A percentile compares a stretch with the other conserved stretches of the same genome.
Conservation (phyloP, 345 rosid species). For the Populus deltoides region DNA sequence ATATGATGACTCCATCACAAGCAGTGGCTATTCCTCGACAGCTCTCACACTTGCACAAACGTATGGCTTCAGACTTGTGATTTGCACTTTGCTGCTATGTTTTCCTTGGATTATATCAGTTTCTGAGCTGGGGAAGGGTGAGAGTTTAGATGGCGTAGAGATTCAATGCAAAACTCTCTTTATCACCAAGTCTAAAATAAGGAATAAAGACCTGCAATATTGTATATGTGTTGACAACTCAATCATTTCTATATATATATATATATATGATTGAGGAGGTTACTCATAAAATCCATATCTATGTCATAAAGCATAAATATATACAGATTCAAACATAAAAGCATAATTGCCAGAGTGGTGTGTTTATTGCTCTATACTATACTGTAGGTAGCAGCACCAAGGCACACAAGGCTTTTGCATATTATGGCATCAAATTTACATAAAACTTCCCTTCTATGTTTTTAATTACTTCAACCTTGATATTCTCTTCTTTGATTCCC, state of each 20-base stretch:
- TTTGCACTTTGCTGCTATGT: not conserved
- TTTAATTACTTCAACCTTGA: constrained; percentile 2
- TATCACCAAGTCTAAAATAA: not conserved
- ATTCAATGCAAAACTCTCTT: too few relatives aligned
- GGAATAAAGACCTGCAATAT: not conserved
- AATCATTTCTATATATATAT: not conserved
- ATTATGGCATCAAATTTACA: not conserved
- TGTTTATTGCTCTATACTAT: not conserved
- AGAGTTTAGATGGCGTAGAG: too few relatives aligned
- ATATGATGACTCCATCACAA: constrained; percentile 20
- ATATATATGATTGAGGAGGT: not conserved
- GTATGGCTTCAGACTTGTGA: constrained; percentile 15
- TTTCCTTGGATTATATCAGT: not conserved
- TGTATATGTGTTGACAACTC: not conserved
- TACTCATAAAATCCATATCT: not conserved
- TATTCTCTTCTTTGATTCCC: constrained; percentile 10
- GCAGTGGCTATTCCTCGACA: constrained; percentile 16
- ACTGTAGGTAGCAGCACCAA: not conserved
- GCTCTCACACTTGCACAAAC: constrained; percentile 15
- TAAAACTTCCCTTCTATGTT: not conserved
- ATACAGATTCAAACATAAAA: not conserved
- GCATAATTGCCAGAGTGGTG: not conserved
- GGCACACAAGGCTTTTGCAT: too few relatives aligned
- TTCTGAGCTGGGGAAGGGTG: not conserved
- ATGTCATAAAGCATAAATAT: not conserved